A percentile compares a stretch with the other conserved stretches of the same genome.
Conservation (phyloP, 768 basidiomycete species). For the Leccinum broughii region DNA sequence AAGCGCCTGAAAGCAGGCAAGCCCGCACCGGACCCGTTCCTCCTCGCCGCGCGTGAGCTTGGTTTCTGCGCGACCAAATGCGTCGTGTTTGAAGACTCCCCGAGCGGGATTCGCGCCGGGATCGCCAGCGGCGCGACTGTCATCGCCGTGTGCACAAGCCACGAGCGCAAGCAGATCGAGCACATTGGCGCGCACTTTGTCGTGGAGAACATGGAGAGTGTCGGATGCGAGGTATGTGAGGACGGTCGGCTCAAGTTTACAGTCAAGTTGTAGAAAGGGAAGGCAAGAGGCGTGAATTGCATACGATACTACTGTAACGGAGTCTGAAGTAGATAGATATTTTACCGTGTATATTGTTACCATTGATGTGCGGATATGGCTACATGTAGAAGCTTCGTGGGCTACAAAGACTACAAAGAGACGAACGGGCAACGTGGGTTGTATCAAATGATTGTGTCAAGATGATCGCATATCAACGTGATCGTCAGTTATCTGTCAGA, state of each 20-base stretch:
- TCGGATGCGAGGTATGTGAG: conserved; percentile 42
- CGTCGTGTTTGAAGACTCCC: conserved; percentile 78
- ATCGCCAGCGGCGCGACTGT: conserved; percentile 73
- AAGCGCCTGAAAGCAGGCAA: conserved; percentile 67
- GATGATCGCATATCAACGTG: neutral
- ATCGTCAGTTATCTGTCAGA: conserved; percentile 1
- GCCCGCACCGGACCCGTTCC: conserved; percentile 63
- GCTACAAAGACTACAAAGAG: conserved; percentile 9
- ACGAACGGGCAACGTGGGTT: neutral
- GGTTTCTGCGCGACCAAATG: conserved; percentile 58
- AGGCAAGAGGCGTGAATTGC: neutral
- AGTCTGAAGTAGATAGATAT: neutral
- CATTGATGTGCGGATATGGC: neutral
- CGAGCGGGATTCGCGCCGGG: conserved; percentile 64
- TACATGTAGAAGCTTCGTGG: conserved; percentile 5
- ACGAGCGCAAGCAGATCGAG: conserved; percentile 55
- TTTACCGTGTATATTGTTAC: neutral
- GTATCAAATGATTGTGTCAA: neutral
- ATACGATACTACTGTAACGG: neutral
- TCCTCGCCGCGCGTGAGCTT: conserved; percentile 59
- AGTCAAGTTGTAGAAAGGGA: conserved; percentile 26
- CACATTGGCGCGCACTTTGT: conserved; percentile 52
- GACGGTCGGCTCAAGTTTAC: conserved; percentile 47
- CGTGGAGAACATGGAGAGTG: conserved; percentile 54
- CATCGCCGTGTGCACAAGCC: conserved; percentile 73